Evolutionary conservation across 352 stramenopile species (phyloP), one percentile per base, ranked within the genome.

Genomic region (Phytophthora sansomeana): DNA sequence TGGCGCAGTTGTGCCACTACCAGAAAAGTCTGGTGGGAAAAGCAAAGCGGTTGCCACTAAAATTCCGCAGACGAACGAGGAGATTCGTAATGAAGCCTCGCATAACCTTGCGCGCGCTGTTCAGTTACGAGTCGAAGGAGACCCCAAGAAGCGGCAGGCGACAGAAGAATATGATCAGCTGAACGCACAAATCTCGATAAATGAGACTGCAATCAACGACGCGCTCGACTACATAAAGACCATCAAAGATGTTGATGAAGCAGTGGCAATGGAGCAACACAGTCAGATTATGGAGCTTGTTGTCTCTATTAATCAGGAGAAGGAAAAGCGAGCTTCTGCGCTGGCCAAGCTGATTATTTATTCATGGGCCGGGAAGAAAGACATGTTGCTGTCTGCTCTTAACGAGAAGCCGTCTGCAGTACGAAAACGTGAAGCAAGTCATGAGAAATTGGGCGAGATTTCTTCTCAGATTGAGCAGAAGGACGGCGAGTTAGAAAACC

Each of bases 241-340:
- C 5, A 62, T 72, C n/a, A 67, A 68, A 58, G 35, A 63, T 28
- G 51, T 62, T 5, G 63, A 70, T 70, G 38, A 61, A 55, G 47
- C 47, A 24, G 21, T 35, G 19, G 63, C 57, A 6, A 54, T 26
- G 28, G 63, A 72, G 36, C 63, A 72, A 5, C 63, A 72, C 42
- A 48, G 29, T 14, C 63, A 72, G 13, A 39, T 72, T 24, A 72
- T 67, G 63, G 63, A 72, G 63, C 57, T 72, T 8, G 28, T 63
- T 14, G 63, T 67, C 21, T 72, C 58, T 5, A 72, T 72, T 24
- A 72, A 72, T 28, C 57, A 60, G 16, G 57, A 67, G 17, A 67
- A 68, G 24, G 28, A 72, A 16, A 68, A 32, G 3, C 63, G 63
- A 48, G 36, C 33, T 30, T 36, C 10, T n/a, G 58, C 63, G 19